Percentiles rank a stretch among this genome's conserved stretches.
Evolutionary conservation across 2,329 filamentous ascomycete genomes (phyloP).

Genomic region (Didymella sp.): DNA sequence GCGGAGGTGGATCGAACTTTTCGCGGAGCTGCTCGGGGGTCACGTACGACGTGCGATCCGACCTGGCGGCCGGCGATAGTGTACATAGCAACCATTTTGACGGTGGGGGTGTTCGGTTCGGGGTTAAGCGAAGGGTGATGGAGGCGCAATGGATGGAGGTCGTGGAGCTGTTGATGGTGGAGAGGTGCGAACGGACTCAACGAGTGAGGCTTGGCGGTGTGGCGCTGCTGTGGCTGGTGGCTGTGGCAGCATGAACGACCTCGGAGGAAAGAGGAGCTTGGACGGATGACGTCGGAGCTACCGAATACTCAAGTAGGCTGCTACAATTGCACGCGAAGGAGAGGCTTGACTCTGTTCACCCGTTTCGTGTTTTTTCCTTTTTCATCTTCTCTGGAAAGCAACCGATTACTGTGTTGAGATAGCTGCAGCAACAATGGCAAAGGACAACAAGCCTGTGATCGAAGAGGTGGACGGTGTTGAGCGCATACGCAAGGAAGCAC

Average conservation of each 20-base stretch:
- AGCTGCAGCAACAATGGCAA: conserved; percentile 42
- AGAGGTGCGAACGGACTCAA: conserved; percentile 29
- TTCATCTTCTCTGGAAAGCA: background rate
- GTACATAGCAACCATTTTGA: conserved; percentile 61
- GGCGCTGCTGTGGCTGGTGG: conserved; percentile 13
- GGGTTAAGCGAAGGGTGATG: conserved; percentile 29
- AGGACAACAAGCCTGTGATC: conserved; percentile 39
- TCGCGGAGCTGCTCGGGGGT: conserved; percentile 15
- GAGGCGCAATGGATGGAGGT: conserved; percentile 43
- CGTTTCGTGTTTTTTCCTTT: background rate
- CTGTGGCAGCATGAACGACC: background rate
- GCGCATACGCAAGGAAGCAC: conserved; percentile 52
- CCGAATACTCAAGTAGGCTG: background rate
- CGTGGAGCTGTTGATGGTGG: conserved; percentile 27
- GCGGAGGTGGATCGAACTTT: conserved; percentile 21
- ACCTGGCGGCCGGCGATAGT: conserved; percentile 60
- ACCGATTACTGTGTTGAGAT: background rate
- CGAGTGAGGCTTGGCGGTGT: conserved; percentile 25
- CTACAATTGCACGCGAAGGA: background rate
- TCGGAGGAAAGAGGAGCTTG: conserved; percentile 13
- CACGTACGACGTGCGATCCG: conserved; percentile 61
- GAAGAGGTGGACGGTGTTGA: conserved; percentile 49
- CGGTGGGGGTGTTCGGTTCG: conserved; percentile 29
- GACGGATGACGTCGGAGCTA: conserved; percentile 19
- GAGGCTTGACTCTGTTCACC: background rate